phyloP scores from a whole-genome alignment of 2,329 filamentous ascomycete genomes.

The Stachybotrys elegans region DNA sequence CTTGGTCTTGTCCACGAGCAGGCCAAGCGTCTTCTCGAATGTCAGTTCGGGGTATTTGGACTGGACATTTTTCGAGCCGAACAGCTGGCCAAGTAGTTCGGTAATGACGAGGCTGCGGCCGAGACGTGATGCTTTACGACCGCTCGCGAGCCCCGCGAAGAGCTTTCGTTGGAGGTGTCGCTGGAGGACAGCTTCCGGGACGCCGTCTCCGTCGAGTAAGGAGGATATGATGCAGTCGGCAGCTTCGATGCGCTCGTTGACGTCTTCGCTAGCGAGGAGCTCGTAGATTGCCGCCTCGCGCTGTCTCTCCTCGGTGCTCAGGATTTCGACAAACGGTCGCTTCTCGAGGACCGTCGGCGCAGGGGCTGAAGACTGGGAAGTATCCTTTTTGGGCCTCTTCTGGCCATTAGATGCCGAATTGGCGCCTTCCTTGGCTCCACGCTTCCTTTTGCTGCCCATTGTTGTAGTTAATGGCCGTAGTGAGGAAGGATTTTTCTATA shows the following conservation, averaged over 20 bases:
- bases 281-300: conserved; percentile 58
- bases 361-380: conserved; percentile 13
- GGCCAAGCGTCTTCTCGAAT: conserved; percentile 49
- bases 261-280: conserved; percentile 55
- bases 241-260: conserved; percentile 49
- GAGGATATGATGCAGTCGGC: conserved; percentile 54
- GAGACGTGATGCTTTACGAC: conserved; percentile 79
- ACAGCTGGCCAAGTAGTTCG: conserved; percentile 70
- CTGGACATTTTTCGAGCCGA: conserved; percentile 43
- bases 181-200: conserved; percentile 47
- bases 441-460: conserved; percentile 31
- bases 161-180: conserved; percentile 63
- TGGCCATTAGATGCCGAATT: conserved; percentile 17
- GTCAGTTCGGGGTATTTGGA: conserved; percentile 47
- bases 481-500: no score
- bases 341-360: conserved; percentile 26
- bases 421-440: conserved; percentile 24
- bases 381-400: conserved; percentile 26
- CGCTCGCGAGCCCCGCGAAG: conserved; percentile 83
- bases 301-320: conserved; percentile 47
- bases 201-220: conserved; percentile 44
- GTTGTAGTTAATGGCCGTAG: no score
- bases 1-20: conserved; percentile 52
- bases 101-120: conserved; percentile 88
- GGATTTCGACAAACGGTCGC: conserved; percentile 45